These are phyloP conservation scores for Leccinum boreale DNA, from an alignment of 768 basidiomycete genomes.

Conservation along the genomic window DNA sequence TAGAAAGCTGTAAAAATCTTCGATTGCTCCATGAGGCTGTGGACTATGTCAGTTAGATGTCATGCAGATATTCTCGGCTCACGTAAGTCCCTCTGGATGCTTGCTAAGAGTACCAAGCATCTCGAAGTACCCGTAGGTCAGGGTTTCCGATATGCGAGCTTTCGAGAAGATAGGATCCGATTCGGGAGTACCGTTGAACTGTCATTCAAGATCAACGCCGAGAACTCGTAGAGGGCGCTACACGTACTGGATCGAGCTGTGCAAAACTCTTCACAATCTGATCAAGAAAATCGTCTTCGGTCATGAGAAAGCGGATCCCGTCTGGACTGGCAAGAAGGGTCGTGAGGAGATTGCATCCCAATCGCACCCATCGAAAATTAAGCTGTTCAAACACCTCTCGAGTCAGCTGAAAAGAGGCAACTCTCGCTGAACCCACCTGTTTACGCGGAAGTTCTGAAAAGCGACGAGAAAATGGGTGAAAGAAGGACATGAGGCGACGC, in stretches of 20 bases:
- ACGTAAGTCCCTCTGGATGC: constrained; percentile 88
- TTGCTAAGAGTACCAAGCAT: constrained; percentile 93
- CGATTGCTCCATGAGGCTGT: constrained; percentile 83
- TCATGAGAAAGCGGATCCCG: constrained; percentile 74
- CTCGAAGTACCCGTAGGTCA: constrained; percentile 92
- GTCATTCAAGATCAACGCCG: neutral
- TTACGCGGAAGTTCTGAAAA: constrained; percentile 80
- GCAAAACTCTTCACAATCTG: constrained; percentile 87
- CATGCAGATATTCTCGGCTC: constrained; percentile 26
- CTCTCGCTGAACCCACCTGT: constrained; percentile 41
- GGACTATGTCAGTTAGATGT: constrained; percentile 1
- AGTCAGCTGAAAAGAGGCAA: constrained; percentile 2
- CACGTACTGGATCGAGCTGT: constrained; percentile 85
- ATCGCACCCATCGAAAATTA: constrained; percentile 79
- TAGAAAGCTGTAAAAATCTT: constrained; percentile 96
- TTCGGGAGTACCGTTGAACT: constrained; percentile 73
- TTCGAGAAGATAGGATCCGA: constrained; percentile 85
- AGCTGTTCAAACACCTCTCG: constrained; percentile 39
- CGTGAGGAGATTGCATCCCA: constrained; percentile 79
- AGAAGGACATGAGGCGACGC: constrained; percentile 88
- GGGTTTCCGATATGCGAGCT: constrained; percentile 71
- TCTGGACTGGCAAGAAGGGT: constrained; percentile 83
- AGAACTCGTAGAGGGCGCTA: neutral
- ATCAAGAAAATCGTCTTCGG: constrained; percentile 80
- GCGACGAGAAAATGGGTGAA: constrained; percentile 83